These are phyloP conservation scores for Bruguiera sexangula DNA, from an alignment of 345 rosid species.

Conservation along the genomic window DNA sequence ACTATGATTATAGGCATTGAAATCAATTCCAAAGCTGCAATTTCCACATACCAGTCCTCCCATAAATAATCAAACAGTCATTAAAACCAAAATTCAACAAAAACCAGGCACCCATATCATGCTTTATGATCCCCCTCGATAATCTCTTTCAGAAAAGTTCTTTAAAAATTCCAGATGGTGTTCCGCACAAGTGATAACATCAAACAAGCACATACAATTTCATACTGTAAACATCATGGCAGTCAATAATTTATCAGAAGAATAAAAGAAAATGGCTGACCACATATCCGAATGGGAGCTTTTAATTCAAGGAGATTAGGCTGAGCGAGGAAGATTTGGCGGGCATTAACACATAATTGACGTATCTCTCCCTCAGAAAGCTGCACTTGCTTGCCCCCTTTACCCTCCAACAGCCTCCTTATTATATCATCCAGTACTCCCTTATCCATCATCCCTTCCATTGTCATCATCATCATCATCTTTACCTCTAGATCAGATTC, in stretches of 20 bases:
- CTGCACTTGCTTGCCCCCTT: conserved; percentile 93
- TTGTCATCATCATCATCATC: conserved; percentile 40
- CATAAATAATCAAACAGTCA: not conserved
- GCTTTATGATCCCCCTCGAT: too few relatives aligned
- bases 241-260: not conserved
- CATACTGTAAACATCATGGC: not conserved
- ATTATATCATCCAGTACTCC: conserved; percentile 87
- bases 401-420: conserved; percentile 83
- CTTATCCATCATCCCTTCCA: conserved; percentile 59
- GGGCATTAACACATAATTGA: conserved; percentile 89
- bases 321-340: conserved; percentile 85
- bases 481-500: conserved; percentile 7
- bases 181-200: not conserved
- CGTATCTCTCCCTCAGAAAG: conserved; percentile 97
- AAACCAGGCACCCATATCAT: too few relatives aligned
- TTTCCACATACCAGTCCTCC: not conserved
- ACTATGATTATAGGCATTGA: not conserved
- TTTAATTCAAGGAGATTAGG: conserved; percentile 76
- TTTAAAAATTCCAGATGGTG: too few relatives aligned
- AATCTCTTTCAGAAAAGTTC: too few relatives aligned
- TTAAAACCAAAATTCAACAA: not conserved
- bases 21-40: not conserved
- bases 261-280: conserved; percentile 36
- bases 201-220: conserved; percentile 7
- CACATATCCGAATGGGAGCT: conserved; percentile 90